These are phyloP conservation scores for Debaryomyces fabryi DNA, from an alignment of 1,139 yeast genomes.

Conservation along the genomic window DNA sequence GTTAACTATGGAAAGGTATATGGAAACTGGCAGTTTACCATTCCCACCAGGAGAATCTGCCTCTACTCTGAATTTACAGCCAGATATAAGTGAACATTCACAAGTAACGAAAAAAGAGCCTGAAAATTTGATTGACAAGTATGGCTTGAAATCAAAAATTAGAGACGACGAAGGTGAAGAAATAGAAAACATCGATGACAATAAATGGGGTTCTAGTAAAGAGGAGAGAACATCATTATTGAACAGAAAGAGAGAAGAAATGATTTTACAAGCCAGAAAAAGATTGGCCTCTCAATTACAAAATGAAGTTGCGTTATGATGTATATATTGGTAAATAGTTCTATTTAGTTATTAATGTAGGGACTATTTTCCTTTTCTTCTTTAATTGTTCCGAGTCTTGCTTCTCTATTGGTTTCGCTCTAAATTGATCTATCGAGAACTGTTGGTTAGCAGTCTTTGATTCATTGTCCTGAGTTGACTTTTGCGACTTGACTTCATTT, in stretches of 20 bases:
- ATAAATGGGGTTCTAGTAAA: slow-evolving; percentile 23
- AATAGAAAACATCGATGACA: slow-evolving; percentile 9
- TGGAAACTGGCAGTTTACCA: slow-evolving; percentile 68
- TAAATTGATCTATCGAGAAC: slow-evolving; percentile 16
- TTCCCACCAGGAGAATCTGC: slow-evolving; percentile 55
- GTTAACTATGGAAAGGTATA: slow-evolving; percentile 69
- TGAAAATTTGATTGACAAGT: slow-evolving; percentile 43
- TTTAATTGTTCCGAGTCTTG: slow-evolving; percentile 18
- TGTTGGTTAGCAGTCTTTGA: neutral
- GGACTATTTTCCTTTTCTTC: slow-evolving; percentile 48
- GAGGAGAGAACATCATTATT: slow-evolving; percentile 24
- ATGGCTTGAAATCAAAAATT: slow-evolving; percentile 28
- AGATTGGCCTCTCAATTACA: slow-evolving; percentile 42
- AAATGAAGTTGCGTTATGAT: slow-evolving; percentile 23
- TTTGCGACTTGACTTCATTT: neutral
- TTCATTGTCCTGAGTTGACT: neutral
- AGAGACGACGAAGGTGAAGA: slow-evolving; percentile 16
- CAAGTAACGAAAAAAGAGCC: slow-evolving; percentile 14
- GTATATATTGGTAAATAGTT: slow-evolving; percentile 9
- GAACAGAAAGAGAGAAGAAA: slow-evolving; percentile 40
- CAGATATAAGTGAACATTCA: slow-evolving; percentile 4
- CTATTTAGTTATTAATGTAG: slow-evolving; percentile 37
- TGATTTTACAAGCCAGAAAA: slow-evolving; percentile 48
- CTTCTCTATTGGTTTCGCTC: slow-evolving; percentile 10
- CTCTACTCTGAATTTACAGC: slow-evolving; percentile 11